Conservation (phyloP, 1,139 yeast species). For the Debaryomyces robertsiae region DNA sequence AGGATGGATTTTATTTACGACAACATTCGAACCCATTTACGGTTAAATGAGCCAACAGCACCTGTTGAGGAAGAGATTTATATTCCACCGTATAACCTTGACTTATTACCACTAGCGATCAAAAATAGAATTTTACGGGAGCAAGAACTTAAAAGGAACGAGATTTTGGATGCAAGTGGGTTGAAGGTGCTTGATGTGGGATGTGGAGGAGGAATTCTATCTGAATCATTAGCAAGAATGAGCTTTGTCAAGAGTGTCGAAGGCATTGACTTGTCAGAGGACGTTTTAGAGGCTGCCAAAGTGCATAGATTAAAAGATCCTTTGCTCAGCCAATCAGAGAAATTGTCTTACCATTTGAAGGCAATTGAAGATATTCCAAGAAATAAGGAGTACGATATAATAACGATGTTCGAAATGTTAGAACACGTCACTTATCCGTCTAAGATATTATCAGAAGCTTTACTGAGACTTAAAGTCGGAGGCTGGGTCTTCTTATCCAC, state of each 20-base stretch:
- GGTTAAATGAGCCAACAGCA: slow-evolving; percentile 41
- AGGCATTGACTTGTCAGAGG: slow-evolving; percentile 85
- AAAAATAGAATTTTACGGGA: slow-evolving; percentile 50
- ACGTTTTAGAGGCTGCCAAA: slow-evolving; percentile 79
- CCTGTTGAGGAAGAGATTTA: slow-evolving; percentile 54
- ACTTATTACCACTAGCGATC: slow-evolving; percentile 62
- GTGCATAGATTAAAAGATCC: slow-evolving; percentile 72
- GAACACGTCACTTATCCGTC: slow-evolving; percentile 92
- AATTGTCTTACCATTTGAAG: slow-evolving; percentile 58
- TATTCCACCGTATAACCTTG: slow-evolving; percentile 76
- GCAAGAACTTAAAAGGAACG: slow-evolving; percentile 47
- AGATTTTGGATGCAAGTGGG: slow-evolving; percentile 35
- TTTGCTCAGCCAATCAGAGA: slow-evolving; percentile 35
- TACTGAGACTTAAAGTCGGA: slow-evolving; percentile 68
- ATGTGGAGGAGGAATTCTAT: slow-evolving; percentile 94
- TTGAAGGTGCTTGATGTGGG: slow-evolving; percentile 81
- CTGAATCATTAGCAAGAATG: slow-evolving; percentile 85
- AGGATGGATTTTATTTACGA: slow-evolving; percentile 83
- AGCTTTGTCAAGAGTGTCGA: slow-evolving; percentile 62
- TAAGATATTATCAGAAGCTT: slow-evolving; percentile 65
- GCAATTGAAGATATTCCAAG: slow-evolving; percentile 61
- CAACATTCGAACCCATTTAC: slow-evolving; percentile 52
- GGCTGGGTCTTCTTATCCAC: slow-evolving; percentile 90
- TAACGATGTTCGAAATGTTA: slow-evolving; percentile 90
- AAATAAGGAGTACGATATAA: slow-evolving; percentile 61